Base-by-base conservation (phyloP, 1,284 basidiomycete species). In the Ceraceosorus bombacis region DNA sequence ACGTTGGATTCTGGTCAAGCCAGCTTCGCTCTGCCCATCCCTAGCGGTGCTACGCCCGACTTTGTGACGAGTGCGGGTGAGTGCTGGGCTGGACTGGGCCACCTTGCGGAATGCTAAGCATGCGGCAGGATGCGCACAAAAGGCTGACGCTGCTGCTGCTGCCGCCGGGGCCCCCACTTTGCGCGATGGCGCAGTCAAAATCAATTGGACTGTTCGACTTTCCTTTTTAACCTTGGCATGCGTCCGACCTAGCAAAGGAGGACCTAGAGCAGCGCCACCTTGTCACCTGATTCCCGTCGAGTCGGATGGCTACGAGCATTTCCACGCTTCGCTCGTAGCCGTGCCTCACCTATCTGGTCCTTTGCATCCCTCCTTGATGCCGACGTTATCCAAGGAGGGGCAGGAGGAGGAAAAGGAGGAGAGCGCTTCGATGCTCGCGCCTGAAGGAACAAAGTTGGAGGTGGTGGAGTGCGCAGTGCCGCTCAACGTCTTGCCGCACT, bases 401-500 rank as follows among this genome's bases (percentile, higher is more conserved):
- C 59, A 2, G 61, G 39, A 9, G 59, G 60, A 2, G 51, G 41
- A 39, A 53, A 4, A 13, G 36, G 8, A 13, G 27, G 8, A 5
- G 15, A 5, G 38, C 36, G 52, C 7, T 10, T 38, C 7, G 39
- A 43, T 6, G 49, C 27, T 4, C 58, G 38, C 8, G 52, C 48
- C 40, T 36, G 43, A 36, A 27, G 70, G 71, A 53, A 67, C 67
- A 8, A 69, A 68, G 54, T 60, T 77, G 1, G 75, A 77, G 46
- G 73, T 74, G 7, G 73, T 77, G 12, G 75, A 77, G 52, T 76
- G 73, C 53, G 66, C 72, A 1, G 70, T 77, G 6, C 72, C 75
- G 4, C 60, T 77, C 1, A 59, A 54, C 10, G 66, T 77, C 43
- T 53, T 74, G 49, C 68, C 74, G 6, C 69, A 71, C 60, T 70